Evolutionary conservation across 805 yeast species (phyloP), one percentile per base, ranked within the genome.

Genomic region (Jamesozyma spencerorum): DNA sequence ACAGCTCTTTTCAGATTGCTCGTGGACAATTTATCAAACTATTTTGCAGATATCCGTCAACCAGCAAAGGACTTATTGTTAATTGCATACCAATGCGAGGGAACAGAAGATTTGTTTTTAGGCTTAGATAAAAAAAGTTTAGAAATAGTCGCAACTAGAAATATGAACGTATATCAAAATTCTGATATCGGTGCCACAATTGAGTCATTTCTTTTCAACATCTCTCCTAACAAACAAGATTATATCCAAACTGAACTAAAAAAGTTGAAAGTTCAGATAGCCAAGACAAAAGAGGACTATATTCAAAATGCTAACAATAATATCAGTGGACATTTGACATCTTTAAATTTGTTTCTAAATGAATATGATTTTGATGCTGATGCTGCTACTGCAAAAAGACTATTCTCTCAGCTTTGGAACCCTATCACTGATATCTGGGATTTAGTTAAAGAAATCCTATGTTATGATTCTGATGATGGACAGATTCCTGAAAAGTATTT

Each of bases 161-260:
- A 62, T 56, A 63, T 58, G 77, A 81, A 30, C 3, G 54, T 54
- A 28, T 65, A 65, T 40, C 75, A 87, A 40, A 75, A 70, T 43
- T 79, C 84, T 34, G 96, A 87, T 44, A 80, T 85, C 18, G 95
- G 88, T 7, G 87, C 95, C 0, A 72, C 78, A 31, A 64, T 79
- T 13, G 63, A 82, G 22, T 75, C 74, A 51, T 70, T 78, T 52
- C 44, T 80, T 15, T 68, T 69, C 36, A 47, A 49, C 42, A 51
- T 69, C 42, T 59, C 65, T 37, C 55, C 34, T 1, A 39, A 60
- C 46, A 58, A 56, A 38, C 30, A 37, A 1, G 41, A 34, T 18
- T 68, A 62, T 34, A 50, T 71, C 18, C 48, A 49, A 0, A 38
- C 44, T 1, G 46, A 78, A 6, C 35, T 72, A 0, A 39, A 42